Conservation (phyloP, 768 basidiomycete genomes). For the Mycena metata region DNA sequence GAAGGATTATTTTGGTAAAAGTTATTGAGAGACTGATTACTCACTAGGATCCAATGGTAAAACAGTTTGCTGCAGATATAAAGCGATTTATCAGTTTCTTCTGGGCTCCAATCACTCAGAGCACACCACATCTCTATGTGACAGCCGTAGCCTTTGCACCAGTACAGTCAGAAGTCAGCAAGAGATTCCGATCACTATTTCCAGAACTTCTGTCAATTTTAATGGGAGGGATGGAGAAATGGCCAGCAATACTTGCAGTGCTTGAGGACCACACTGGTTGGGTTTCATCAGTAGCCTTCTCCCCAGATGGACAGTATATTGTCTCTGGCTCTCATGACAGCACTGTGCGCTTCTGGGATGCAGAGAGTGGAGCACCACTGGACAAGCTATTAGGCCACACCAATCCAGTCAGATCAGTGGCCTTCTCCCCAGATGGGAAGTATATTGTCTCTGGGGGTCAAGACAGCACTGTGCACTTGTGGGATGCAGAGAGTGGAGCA, state of each 20-base stretch:
- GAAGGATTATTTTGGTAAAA: slow-evolving; percentile 5
- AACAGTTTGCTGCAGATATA: slow-evolving; percentile 5
- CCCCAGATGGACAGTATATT: slow-evolving; percentile 15
- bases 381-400: slow-evolving; percentile 4
- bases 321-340: slow-evolving; percentile 6
- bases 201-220: slow-evolving; percentile 7
- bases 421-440: no score
- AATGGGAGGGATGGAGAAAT: slow-evolving; percentile 2
- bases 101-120: slow-evolving; percentile 11
- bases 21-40: neutral
- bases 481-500: no score
- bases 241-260: slow-evolving; percentile 14
- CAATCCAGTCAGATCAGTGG: neutral
- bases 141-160: slow-evolving; percentile 22
- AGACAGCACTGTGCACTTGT: no score
- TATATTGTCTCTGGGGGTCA: no score
- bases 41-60: neutral
- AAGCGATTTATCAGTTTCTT: slow-evolving; percentile 16
- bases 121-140: slow-evolving; percentile 28
- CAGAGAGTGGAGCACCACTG: slow-evolving; percentile 12
- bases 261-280: slow-evolving; percentile 2
- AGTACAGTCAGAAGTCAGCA: slow-evolving; percentile 12
- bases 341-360: slow-evolving; percentile 11
- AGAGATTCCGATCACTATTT: neutral
- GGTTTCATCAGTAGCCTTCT: slow-evolving; percentile 16